Conservation (phyloP, 768 basidiomycete species). For the Wakefieldia striispora region DNA sequence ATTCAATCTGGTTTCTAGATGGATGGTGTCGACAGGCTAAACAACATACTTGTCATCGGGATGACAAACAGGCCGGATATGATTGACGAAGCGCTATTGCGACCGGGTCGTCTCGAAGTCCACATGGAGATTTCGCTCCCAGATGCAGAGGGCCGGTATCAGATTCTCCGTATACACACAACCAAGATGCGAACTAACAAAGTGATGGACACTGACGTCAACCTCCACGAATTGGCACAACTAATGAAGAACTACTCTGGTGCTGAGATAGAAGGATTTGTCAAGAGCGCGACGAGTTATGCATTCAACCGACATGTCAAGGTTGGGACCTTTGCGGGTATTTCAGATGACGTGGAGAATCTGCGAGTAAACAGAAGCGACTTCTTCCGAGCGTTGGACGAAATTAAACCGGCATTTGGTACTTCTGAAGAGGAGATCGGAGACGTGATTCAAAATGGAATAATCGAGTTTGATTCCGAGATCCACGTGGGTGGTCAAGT, state of each 20-base stretch:
- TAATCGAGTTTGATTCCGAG: constrained; percentile 77
- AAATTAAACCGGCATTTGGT: constrained; percentile 96
- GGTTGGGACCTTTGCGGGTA: constrained; percentile 95
- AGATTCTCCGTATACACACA: constrained; percentile 96
- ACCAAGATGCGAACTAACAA: constrained; percentile 89
- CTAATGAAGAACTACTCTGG: constrained; percentile 97
- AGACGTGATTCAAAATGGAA: constrained; percentile 93
- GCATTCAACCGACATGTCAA: constrained; percentile 98
- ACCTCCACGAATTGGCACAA: constrained; percentile 76
- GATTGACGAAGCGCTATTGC: constrained; percentile 97
- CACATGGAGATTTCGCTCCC: constrained; percentile 99
- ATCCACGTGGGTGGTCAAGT: constrained; percentile 57
- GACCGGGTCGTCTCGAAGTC: constrained; percentile 97
- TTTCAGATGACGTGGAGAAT: constrained; percentile 93
- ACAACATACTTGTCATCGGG: constrained; percentile 98
- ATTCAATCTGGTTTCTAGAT: constrained; percentile 52
- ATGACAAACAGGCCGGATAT: constrained; percentile 99
- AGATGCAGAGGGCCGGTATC: constrained; percentile 86
- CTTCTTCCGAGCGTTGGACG: constrained; percentile 88
- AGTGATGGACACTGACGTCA: constrained; percentile 85
- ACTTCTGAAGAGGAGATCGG: constrained; percentile 95
- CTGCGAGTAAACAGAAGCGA: constrained; percentile 83
- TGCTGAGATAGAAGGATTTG: constrained; percentile 91
- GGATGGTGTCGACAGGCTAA: constrained; percentile 98
- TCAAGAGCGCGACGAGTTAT: constrained; percentile 98